Evolutionary conservation across 768 basidiomycete genomes (phyloP).

Genomic region (Trametes gibbosa): DNA sequence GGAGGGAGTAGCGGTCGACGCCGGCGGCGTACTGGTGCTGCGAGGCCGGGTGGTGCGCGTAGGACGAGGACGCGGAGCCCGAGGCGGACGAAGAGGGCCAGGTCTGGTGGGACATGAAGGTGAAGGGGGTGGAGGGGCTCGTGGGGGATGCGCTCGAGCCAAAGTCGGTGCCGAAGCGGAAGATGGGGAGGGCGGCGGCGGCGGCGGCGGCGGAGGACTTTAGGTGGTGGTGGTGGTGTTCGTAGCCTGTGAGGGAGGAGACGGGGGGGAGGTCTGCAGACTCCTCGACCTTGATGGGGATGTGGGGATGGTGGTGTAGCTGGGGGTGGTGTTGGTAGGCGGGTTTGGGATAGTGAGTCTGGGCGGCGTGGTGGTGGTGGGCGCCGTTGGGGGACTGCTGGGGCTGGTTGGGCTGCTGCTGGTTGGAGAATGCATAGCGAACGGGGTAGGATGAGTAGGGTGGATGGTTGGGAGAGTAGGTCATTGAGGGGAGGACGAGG

Average conservation of each 20-base stretch:
- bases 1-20: constrained; percentile 31
- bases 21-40: constrained; percentile 12
- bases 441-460: constrained; percentile 17
- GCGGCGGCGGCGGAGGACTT: constrained; percentile 1
- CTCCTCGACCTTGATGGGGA: constrained; percentile 25
- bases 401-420: constrained; percentile 13
- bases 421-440: constrained; percentile 19
- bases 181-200: constrained; percentile 10
- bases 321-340: constrained; percentile 10
- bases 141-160: constrained; percentile 18
- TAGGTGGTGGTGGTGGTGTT: constrained; percentile 16
- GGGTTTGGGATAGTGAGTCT: constrained; percentile 9
- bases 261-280: constrained; percentile 22
- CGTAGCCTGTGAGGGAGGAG: constrained; percentile 11
- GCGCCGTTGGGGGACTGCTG: constrained; percentile 1
- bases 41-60: constrained; percentile 21
- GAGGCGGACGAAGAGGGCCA: constrained; percentile 18
- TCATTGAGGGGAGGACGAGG: constrained; percentile 17
- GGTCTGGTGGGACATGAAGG: constrained; percentile 26
- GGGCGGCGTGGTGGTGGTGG: not conserved
- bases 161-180: constrained; percentile 22
- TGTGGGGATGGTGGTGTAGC: constrained; percentile 14
- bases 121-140: constrained; percentile 24
- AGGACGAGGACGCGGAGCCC: constrained; percentile 21
- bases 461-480: constrained; percentile 18